A percentile compares a stretch with the other conserved stretches of the same genome.
These are phyloP conservation scores for Miscanthus lutarioriparius DNA, from an alignment of 176 grass and related monocot species.

Conservation along the genomic window DNA sequence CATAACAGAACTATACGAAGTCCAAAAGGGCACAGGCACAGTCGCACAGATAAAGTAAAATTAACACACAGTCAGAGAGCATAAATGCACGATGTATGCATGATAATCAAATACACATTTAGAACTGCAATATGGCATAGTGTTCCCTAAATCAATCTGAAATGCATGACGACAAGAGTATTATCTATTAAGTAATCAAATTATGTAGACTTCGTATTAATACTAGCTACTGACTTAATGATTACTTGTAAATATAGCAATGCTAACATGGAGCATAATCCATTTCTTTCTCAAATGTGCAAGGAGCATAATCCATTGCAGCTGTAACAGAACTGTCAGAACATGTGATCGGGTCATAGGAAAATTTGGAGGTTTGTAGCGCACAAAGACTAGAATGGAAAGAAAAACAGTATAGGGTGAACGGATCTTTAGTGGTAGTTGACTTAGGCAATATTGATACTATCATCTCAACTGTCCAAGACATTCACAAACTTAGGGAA, in stretches of 20 bases:
- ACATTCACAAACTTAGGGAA: background rate
- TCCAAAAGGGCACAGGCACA: background rate
- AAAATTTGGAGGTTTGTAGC: slow-evolving; percentile 12
- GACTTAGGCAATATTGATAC: background rate
- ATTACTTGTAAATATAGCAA: background rate
- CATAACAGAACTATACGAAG: background rate
- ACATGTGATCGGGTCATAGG: background rate
- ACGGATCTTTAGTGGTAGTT: background rate
- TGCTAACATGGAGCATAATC: background rate
- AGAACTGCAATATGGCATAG: slow-evolving; percentile 1
- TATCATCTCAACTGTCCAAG: background rate
- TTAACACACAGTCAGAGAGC: background rate
- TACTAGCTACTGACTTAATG: background rate
- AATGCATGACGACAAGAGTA: background rate
- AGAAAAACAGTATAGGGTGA: background rate
- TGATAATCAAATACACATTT: background rate
- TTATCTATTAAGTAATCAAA: background rate
- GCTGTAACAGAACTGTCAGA: background rate
- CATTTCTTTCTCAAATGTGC: background rate
- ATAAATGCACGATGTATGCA: background rate
- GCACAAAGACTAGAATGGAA: background rate
- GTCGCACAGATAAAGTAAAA: background rate
- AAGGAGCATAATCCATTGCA: background rate
- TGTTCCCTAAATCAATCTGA: background rate
- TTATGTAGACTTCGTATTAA: background rate